phyloP scores from a whole-genome alignment of 2,329 filamentous ascomycete genomes.

The Leptographium procerum region DNA sequence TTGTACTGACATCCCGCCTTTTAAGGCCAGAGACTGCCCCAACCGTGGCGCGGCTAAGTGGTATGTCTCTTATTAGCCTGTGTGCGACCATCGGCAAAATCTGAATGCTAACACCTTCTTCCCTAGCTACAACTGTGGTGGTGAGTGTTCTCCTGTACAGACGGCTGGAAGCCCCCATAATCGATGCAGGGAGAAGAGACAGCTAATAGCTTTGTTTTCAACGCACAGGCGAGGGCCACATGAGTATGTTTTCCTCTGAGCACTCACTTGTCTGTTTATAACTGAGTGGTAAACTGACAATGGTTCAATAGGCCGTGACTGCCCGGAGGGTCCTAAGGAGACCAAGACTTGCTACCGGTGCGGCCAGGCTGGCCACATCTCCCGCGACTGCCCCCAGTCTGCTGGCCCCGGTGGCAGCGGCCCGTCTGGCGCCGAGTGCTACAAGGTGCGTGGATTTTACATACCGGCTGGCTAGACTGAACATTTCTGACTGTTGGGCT shows the following conservation, averaged over 20 bases:
- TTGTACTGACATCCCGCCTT: conserved; percentile 1
- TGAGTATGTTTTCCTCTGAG: conserved; percentile 42
- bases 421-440: conserved; percentile 61
- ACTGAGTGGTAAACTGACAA: conserved; percentile 10
- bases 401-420: conserved; percentile 26
- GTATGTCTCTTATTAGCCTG: conserved; percentile 35
- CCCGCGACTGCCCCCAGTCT: conserved; percentile 65
- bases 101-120: conserved; percentile 6
- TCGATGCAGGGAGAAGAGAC: background rate
- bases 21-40: conserved; percentile 71
- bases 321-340: conserved; percentile 80
- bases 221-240: conserved; percentile 52
- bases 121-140: conserved; percentile 69
- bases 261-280: background rate
- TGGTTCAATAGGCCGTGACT: conserved; percentile 63
- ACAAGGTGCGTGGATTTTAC: conserved; percentile 49
- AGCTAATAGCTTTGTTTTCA: conserved; percentile 16
- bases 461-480: background rate
- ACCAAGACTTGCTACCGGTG: conserved; percentile 68
- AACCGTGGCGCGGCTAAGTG: conserved; percentile 74
- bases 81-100: background rate
- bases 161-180: background rate
- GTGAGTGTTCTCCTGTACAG: conserved; percentile 32
- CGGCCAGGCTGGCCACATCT: conserved; percentile 80
- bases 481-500: conserved; percentile 4